Evolutionary conservation across 1,139 yeast genomes (phyloP), one percentile per base, ranked within the genome.

Genomic region (Hansenula sp.): DNA sequence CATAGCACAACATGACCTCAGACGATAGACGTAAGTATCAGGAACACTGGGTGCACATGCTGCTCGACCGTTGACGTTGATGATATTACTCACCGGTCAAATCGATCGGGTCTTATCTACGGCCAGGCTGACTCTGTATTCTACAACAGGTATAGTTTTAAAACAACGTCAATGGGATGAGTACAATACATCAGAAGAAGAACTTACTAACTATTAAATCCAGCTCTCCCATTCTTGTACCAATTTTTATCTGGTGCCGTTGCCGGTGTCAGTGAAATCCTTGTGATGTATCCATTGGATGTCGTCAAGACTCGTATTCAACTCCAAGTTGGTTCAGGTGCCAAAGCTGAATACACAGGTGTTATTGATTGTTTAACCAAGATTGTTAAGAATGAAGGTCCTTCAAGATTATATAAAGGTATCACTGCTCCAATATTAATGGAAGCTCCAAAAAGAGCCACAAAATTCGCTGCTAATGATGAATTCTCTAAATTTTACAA

Each of bases 401-500:
- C 80, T 41, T 70, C 84, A 18, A 77, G 95, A 52, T 76, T 93
- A 49, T 94, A 93, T 68, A 83, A 91, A 65, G 99, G 99, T 53
- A 93, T 93, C 57, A 71, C 85, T 28, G 97, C 99, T 16, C 99
- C 99, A 38, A 88, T 93, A 57, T 75, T 93, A 60, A 93, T 93
- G 99, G 99, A 93, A 66, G 99, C 99, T n/a, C 99, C 99, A 51
- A 93, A 93, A 76, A 75, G 91, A 72, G 99, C 99, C 38, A 91
- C 96, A 53, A 93, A 93, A 69, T 93, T 93, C 62, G 98, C 98
- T 44, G 97, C 98, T 51, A 93, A 94, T 63, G 99, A 94, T 64
- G 93, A 90, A 66, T 93, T 96, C 87, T 95, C 96, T 45, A 84
- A 86, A 65, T 67, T 91, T 58, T 93, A 91, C 77, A 78, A 81